A percentile compares a stretch with the other conserved stretches of the same genome.
Evolutionary conservation across 139 green algal genomes (phyloP).

Genomic region (Penium margaritaceum): DNA sequence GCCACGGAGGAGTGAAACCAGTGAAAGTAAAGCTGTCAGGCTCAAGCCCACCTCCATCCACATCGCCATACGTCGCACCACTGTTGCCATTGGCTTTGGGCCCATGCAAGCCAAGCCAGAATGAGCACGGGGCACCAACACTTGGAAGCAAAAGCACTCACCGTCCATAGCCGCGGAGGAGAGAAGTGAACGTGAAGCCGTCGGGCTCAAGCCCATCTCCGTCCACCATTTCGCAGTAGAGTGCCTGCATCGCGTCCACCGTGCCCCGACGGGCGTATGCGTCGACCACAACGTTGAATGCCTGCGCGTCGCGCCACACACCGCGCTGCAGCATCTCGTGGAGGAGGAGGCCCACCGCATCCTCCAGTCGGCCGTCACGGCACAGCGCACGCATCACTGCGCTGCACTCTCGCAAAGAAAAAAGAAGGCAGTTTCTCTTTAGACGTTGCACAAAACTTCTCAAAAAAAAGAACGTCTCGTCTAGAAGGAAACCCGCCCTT

Average conservation of each 20-base stretch:
- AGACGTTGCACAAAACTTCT: no score
- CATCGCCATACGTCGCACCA: no score
- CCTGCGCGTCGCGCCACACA: background rate
- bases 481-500: no score
- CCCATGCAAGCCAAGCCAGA: no score
- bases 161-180: slow-evolving; percentile 8
- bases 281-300: slow-evolving; percentile 10
- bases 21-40: no score
- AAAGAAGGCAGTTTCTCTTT: no score
- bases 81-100: no score
- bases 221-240: slow-evolving; percentile 8
- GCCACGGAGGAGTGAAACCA: no score
- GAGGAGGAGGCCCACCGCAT: slow-evolving; percentile 4
- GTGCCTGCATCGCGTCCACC: background rate
- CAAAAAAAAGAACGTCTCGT: no score
- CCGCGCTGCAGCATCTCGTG: slow-evolving; percentile 3
- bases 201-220: background rate
- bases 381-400: slow-evolving; percentile 17
- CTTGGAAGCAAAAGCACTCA: no score
- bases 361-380: slow-evolving; percentile 5
- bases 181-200: slow-evolving; percentile 6
- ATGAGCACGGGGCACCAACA: no score
- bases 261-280: slow-evolving; percentile 3
- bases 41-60: no score
- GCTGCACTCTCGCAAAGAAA: background rate